These are phyloP conservation scores for Ganoderma sinense DNA, from an alignment of 1,284 basidiomycete genomes.

Conservation along the genomic window DNA sequence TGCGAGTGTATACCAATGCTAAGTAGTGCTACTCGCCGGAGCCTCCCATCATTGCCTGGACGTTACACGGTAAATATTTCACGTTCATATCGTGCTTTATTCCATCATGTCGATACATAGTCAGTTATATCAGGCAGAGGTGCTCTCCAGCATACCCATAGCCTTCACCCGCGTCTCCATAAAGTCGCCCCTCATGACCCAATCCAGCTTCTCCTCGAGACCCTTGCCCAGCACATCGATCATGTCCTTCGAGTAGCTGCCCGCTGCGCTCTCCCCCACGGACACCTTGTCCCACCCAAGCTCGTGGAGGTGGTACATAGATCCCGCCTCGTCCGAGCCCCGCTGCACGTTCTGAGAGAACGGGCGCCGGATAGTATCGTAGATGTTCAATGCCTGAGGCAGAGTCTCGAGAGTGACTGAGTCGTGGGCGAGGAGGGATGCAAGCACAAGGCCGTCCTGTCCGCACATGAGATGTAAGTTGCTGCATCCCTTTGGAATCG, in stretches of 20 bases:
- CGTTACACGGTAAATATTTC: too few species aligned
- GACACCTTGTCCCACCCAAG: slow-evolving; percentile 20
- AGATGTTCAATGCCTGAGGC: slow-evolving; percentile 41
- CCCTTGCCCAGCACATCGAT: slow-evolving; percentile 12
- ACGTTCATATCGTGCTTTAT: too few species aligned
- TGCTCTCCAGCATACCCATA: not conserved
- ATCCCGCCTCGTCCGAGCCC: slow-evolving; percentile 20
- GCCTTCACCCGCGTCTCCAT: slow-evolving; percentile 16
- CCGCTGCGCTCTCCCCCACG: slow-evolving; percentile 16
- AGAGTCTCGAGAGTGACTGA: slow-evolving; percentile 37
- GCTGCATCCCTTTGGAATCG: not conserved
- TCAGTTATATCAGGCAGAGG: not conserved
- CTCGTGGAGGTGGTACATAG: slow-evolving; percentile 21
- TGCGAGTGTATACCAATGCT: too few species aligned
- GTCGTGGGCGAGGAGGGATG: slow-evolving; percentile 42
- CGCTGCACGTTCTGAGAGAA: slow-evolving; percentile 31
- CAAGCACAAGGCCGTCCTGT: slow-evolving; percentile 45
- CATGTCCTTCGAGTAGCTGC: slow-evolving; percentile 13
- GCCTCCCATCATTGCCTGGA: too few species aligned
- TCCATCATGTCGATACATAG: not conserved
- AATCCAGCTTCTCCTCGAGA: slow-evolving; percentile 11
- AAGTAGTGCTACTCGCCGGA: too few species aligned
- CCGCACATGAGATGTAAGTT: not conserved
- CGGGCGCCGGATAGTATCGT: slow-evolving; percentile 46
- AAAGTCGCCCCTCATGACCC: slow-evolving; percentile 13